Conservation (phyloP, 2,329 filamentous ascomycete species). For the Penicillium sp. region DNA sequence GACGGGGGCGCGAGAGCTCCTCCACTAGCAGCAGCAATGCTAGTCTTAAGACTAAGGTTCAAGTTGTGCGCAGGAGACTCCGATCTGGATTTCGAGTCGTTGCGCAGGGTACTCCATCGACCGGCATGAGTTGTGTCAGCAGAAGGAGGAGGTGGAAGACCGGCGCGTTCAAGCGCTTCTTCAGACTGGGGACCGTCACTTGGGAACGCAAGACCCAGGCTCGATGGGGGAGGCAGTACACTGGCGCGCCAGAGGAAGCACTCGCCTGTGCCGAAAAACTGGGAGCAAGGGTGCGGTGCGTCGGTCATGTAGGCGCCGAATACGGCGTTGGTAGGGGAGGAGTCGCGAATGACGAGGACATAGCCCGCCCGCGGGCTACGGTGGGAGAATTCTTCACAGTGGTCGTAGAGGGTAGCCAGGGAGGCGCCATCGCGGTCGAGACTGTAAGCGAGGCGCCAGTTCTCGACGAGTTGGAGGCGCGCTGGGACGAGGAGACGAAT, state of each 20-base stretch:
- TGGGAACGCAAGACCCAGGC: slow-evolving; percentile 10
- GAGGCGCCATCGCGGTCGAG: slow-evolving; percentile 90
- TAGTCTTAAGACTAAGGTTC: slow-evolving; percentile 27
- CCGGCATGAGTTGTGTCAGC: slow-evolving; percentile 62
- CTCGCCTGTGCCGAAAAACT: slow-evolving; percentile 95
- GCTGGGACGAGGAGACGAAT: slow-evolving; percentile 86
- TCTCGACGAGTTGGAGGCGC: slow-evolving; percentile 79
- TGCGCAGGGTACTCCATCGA: slow-evolving; percentile 59
- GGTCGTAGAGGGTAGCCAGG: slow-evolving; percentile 79
- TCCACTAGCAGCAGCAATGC: slow-evolving; percentile 23
- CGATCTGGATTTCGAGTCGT: slow-evolving; percentile 30
- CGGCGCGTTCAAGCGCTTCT: slow-evolving; percentile 50
- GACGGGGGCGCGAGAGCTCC: slow-evolving; percentile 26
- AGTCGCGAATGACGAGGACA: slow-evolving; percentile 82
- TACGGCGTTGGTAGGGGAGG: slow-evolving; percentile 49
- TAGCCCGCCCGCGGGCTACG: slow-evolving; percentile 74
- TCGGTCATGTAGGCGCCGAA: slow-evolving; percentile 97
- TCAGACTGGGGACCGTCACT: slow-evolving; percentile 26
- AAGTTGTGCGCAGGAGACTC: slow-evolving; percentile 22
- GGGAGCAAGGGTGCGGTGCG: slow-evolving; percentile 72
- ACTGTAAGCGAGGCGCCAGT: slow-evolving; percentile 84
- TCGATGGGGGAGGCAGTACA: slow-evolving; percentile 51
- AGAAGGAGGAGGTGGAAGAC: slow-evolving; percentile 68
- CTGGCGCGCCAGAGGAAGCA: slow-evolving; percentile 88
- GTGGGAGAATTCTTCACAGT: slow-evolving; percentile 66